A percentile compares a stretch with the other conserved stretches of the same genome.
Conservation (phyloP, 2,329 filamentous ascomycete genomes). For the Dendryphion nanum region DNA sequence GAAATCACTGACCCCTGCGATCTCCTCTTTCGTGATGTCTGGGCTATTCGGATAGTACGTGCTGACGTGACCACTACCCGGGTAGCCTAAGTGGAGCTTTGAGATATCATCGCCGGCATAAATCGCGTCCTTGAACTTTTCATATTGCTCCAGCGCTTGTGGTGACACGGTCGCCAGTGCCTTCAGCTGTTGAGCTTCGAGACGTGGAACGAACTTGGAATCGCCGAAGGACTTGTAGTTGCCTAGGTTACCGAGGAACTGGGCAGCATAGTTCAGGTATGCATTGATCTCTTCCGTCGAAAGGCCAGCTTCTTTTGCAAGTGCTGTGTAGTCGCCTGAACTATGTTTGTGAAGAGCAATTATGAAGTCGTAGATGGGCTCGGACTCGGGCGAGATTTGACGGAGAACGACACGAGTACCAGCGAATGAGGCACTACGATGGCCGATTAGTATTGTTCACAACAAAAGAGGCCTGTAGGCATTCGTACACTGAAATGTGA, state of each 20-base stretch:
- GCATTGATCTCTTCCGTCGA: constrained; percentile 37
- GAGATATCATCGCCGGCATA: constrained; percentile 43
- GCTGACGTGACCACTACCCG: constrained; percentile 48
- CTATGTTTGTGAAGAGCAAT: constrained; percentile 48
- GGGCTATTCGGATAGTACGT: constrained; percentile 53
- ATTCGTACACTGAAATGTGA: constrained; percentile 48
- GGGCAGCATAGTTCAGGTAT: constrained; percentile 39
- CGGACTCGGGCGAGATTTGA: constrained; percentile 53
- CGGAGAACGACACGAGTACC: constrained; percentile 54
- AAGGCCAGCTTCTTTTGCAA: constrained; percentile 44
- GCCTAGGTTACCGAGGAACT: constrained; percentile 55
- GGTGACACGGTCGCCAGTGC: constrained; percentile 44
- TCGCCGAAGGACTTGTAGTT: constrained; percentile 55
- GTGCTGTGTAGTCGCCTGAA: constrained; percentile 49
- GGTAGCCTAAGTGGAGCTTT: constrained; percentile 51
- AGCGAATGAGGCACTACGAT: constrained; percentile 48
- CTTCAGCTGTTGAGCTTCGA: constrained; percentile 43
- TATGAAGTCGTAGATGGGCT: constrained; percentile 56
- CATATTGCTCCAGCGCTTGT: constrained; percentile 40
- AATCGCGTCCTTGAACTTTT: constrained; percentile 45
- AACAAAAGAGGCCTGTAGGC: neutral
- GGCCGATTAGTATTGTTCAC: neutral
- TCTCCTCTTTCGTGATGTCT: constrained; percentile 49
- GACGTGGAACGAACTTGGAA: constrained; percentile 52
- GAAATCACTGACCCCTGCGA: constrained; percentile 46